A percentile compares a stretch with the other conserved stretches of the same genome.
phyloP scores from a whole-genome alignment of 176 grass and related monocot species.

The Pontederia crassipes region DNA sequence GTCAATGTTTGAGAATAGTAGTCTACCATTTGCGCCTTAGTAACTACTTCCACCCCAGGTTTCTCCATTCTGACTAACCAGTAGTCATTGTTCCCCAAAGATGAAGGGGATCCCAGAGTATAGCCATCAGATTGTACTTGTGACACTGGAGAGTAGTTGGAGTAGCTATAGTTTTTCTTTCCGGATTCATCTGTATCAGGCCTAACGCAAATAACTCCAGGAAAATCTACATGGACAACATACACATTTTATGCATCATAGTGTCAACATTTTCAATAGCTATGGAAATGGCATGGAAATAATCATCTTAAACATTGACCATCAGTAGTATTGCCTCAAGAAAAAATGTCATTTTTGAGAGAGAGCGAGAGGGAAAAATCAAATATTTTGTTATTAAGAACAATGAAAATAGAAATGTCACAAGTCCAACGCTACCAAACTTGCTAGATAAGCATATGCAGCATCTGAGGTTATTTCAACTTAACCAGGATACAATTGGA shows the following conservation, averaged over 20 bases:
- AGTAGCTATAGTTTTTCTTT: conserved; percentile 20
- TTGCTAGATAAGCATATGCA: too few relatives aligned
- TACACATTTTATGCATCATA: conserved; percentile 1
- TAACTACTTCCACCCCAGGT: conserved; percentile 70
- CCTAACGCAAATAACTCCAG: conserved; percentile 43
- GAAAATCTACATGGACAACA: conserved; percentile 34
- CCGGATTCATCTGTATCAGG: conserved; percentile 37
- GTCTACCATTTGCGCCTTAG: conserved; percentile 81
- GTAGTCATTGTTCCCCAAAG: conserved; percentile 37
- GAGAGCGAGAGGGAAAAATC: too few relatives aligned
- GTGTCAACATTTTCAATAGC: background rate
- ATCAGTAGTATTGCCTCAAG: too few relatives aligned
- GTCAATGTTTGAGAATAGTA: conserved; percentile 55
- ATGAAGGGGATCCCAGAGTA: conserved; percentile 26
- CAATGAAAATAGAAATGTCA: too few relatives aligned
- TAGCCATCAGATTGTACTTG: conserved; percentile 20
- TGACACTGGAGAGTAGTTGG: conserved; percentile 6
- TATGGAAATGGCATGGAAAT: background rate
- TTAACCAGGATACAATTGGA: too few relatives aligned
- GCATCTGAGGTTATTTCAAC: too few relatives aligned
- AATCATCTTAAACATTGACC: too few relatives aligned
- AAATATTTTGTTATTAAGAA: too few relatives aligned
- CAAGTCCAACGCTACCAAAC: too few relatives aligned
- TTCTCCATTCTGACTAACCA: conserved; percentile 80
- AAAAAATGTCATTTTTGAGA: too few relatives aligned